A percentile compares a stretch with the other conserved stretches of the same genome.
Evolutionary conservation across 352 stramenopile species (phyloP).

Genomic region (Pythium phragmiticola): DNA sequence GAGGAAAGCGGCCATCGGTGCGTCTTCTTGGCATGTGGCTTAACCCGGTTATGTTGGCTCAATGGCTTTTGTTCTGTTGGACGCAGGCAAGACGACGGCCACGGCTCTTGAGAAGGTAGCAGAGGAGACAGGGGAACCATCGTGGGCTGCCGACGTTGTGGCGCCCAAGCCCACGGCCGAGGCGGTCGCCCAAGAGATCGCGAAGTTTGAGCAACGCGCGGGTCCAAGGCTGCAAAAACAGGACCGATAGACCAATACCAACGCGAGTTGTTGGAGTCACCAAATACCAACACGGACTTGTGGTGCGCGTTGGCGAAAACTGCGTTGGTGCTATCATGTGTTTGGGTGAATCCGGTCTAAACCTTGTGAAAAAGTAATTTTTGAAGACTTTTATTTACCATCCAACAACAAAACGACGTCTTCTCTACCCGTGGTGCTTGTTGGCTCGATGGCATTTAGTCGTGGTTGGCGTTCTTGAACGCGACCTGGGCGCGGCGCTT

Average conservation of each 20-base stretch:
- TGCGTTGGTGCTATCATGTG: not conserved
- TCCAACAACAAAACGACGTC: not conserved
- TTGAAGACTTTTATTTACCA: not conserved
- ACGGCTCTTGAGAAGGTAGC: slow-evolving; percentile 47
- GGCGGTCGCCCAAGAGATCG: slow-evolving; percentile 51
- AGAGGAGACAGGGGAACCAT: slow-evolving; percentile 31
- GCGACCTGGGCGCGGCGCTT: slow-evolving; percentile 53
- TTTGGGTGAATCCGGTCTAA: not conserved
- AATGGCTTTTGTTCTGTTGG: not conserved
- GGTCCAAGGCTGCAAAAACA: not conserved
- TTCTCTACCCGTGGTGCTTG: not conserved
- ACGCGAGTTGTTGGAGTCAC: not conserved
- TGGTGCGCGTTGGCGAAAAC: not conserved
- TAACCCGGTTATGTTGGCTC: not conserved
- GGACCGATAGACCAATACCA: not conserved
- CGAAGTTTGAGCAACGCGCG: slow-evolving; percentile 32
- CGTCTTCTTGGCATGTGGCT: slow-evolving; percentile 5
- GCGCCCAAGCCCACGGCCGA: slow-evolving; percentile 57
- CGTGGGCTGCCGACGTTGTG: slow-evolving; percentile 56
- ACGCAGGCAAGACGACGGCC: slow-evolving; percentile 68
- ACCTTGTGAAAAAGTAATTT: not conserved
- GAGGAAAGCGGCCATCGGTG: slow-evolving; percentile 78
- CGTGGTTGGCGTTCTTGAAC: slow-evolving; percentile 45
- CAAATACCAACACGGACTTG: not conserved
- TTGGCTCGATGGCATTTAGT: slow-evolving; percentile 32